A percentile compares a stretch with the other conserved stretches of the same genome.
Evolutionary conservation across 2,329 filamentous ascomycete species (phyloP).

Genomic region (Exophiala lecanii-corni): DNA sequence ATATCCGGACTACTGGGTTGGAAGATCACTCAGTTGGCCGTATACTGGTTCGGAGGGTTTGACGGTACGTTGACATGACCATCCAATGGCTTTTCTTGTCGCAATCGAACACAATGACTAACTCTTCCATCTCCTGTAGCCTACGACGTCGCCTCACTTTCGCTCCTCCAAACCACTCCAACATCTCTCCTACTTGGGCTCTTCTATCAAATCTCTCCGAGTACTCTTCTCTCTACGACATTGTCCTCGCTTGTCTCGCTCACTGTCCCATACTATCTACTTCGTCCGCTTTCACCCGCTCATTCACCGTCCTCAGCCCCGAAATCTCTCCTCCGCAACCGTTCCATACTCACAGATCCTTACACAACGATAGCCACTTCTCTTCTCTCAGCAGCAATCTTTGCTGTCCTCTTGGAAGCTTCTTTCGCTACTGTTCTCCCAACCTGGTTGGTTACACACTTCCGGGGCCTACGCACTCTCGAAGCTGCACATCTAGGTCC

Average conservation of each 20-base stretch:
- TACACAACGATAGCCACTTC: constrained; percentile 61
- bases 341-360: constrained; percentile 60
- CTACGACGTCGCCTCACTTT: constrained; percentile 62
- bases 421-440: constrained; percentile 69
- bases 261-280: constrained; percentile 67
- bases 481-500: constrained; percentile 62
- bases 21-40: constrained; percentile 61
- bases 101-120: not conserved
- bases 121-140: constrained; percentile 37
- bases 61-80: constrained; percentile 53
- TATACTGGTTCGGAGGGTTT: constrained; percentile 70
- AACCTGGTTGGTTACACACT: constrained; percentile 67
- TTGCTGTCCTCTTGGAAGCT: constrained; percentile 66
- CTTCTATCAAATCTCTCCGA: constrained; percentile 68
- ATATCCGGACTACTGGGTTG: constrained; percentile 52
- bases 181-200: constrained; percentile 68
- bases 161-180: constrained; percentile 69
- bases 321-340: constrained; percentile 49
- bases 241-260: constrained; percentile 65
- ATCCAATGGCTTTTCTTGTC: not conserved
- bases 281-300: constrained; percentile 62
- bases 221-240: constrained; percentile 58
- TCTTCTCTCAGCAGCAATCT: constrained; percentile 66
- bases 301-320: constrained; percentile 53
- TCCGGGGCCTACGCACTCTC: constrained; percentile 66